Percentiles rank a stretch among this genome's conserved stretches.
phyloP scores from a whole-genome alignment of 169 alveolate species.

The Plasmodium billcollinsi region DNA sequence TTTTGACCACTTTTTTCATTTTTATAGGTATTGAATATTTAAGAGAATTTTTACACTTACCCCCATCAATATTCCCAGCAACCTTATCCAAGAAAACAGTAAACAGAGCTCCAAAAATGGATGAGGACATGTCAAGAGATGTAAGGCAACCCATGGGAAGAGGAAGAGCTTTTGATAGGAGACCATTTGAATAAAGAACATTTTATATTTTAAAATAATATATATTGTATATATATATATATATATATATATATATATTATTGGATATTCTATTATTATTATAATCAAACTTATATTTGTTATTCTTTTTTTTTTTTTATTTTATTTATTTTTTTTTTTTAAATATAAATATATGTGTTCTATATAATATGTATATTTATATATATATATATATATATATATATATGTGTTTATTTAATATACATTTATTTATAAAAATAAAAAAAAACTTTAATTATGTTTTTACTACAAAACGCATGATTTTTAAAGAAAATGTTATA shows the following conservation, averaged over 20 bases:
- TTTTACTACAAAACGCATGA: too few species aligned
- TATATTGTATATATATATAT: too few species aligned
- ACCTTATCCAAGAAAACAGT: constrained; percentile 92
- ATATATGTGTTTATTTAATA: too few species aligned
- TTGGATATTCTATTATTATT: background rate
- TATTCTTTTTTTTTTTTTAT: constrained; percentile 1
- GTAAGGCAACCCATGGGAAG: constrained; percentile 74
- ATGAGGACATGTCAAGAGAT: constrained; percentile 70
- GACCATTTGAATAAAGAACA: constrained; percentile 22
- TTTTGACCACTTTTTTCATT: background rate
- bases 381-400: too few species aligned
- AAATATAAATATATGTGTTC: too few species aligned
- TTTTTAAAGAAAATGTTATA: too few species aligned
- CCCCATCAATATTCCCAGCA: constrained; percentile 95
- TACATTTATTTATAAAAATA: too few species aligned
- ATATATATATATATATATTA: too few species aligned
- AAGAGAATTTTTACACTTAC: constrained; percentile 92
- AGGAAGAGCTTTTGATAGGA: constrained; percentile 57
- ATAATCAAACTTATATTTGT: background rate
- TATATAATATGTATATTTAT: too few species aligned
- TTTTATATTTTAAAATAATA: too few species aligned
- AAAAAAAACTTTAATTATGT: too few species aligned
- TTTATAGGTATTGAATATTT: constrained; percentile 87
- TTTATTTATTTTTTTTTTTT: background rate
- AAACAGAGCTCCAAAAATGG: constrained; percentile 77